Evolutionary conservation across 2,329 filamentous ascomycete species (phyloP), one percentile per base, ranked within the genome.

Genomic region (Lachnellula occidentalis): DNA sequence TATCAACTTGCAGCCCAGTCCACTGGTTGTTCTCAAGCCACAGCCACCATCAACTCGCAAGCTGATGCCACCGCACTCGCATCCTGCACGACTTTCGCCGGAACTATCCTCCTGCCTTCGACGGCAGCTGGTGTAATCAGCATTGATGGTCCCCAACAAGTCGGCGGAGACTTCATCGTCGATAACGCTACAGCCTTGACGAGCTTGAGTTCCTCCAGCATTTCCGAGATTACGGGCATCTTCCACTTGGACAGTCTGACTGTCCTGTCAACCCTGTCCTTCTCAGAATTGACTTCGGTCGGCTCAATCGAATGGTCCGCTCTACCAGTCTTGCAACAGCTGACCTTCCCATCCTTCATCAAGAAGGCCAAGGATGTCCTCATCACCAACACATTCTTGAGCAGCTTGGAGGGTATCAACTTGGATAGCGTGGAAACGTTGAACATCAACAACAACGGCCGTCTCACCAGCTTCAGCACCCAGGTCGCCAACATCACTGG

Each of bases 391-490:
- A 99, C 94, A 49, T 84, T 86, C 73, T 82, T 99, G 64, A 80
- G 77, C 70, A 83, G 80, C 62, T 81, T 99, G 57, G 78, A 86
- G 62, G 91, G 90, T 68, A 88, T 99, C 71, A 87, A 90, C 70
- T 79, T 97, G 61, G 73, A 82, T 60, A 79, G 80, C n/a, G 85
- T 90, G 52, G 79, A 82, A 54, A 78, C 76, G 62, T 82, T 99
- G 70, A 78, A 88, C 71, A 87, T 99, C 74, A 87, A 89, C 81
- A 96, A 96, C 85, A 97, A 97, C 83, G 76, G 76, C 58, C 86
- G 87, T 69, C 80, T 99, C 65, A 82, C 81, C 69, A 78, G 77
- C 58, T 88, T 95, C 76, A 81, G 82, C 69, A 88, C 91, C 72
- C 81, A 87, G 70, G 79, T 97, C 56, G 79, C 79, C 71, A 92